Conservation (phyloP, 78 protist genomes). For the Ministeria vibrans region DNA sequence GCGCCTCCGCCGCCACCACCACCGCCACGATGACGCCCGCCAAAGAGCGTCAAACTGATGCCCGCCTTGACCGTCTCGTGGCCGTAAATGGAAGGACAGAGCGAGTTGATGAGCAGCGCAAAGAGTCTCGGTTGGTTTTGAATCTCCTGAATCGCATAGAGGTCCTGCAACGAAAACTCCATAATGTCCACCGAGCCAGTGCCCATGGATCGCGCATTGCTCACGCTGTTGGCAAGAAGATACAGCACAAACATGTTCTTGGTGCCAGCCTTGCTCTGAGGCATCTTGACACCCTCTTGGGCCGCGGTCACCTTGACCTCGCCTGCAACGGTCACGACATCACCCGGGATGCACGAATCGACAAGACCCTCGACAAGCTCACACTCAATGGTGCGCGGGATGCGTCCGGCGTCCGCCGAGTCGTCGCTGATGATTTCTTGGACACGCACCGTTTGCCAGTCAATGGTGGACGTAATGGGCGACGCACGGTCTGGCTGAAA, state of each 20-base stretch:
- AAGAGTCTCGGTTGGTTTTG: constrained; percentile 53
- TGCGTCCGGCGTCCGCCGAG: constrained; percentile 63
- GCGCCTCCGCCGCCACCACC: too few relatives aligned
- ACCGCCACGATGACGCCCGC: constrained; percentile 65
- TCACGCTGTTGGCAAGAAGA: constrained; percentile 66
- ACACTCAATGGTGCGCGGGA: constrained; percentile 72
- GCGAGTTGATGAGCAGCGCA: constrained; percentile 77
- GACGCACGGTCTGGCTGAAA: constrained; percentile 47
- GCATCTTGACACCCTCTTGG: constrained; percentile 36
- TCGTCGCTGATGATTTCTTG: constrained; percentile 72
- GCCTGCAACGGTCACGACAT: constrained; percentile 80
- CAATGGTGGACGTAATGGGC: constrained; percentile 40
- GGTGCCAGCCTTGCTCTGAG: not conserved
- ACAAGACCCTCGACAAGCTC: constrained; percentile 11
- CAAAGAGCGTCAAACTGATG: constrained; percentile 86
- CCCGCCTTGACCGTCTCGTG: constrained; percentile 86
- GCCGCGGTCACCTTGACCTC: constrained; percentile 62
- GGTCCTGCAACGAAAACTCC: constrained; percentile 52
- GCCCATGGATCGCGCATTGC: constrained; percentile 33
- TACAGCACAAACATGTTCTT: constrained; percentile 37
- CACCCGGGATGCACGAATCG: constrained; percentile 73
- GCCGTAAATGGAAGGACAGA: constrained; percentile 93
- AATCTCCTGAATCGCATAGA: constrained; percentile 61
- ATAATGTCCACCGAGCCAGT: not conserved
- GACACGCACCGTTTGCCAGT: constrained; percentile 77